Percentiles rank a stretch among this genome's conserved stretches.
Evolutionary conservation across 139 green algal genomes (phyloP).

Genomic region (Picochlorum sp.): DNA sequence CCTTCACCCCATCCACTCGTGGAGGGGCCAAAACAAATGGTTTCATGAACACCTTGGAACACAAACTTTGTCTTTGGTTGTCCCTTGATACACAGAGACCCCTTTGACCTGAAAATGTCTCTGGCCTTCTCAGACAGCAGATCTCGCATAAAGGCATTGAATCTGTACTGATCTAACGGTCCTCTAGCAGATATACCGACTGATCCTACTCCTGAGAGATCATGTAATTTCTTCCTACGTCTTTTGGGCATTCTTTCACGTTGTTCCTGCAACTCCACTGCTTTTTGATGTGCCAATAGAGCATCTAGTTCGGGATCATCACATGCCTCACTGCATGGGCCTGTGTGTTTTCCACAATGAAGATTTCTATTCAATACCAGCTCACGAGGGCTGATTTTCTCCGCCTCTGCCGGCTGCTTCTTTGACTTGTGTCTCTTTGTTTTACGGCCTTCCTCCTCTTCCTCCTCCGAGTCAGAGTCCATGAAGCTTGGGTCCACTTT

Average conservation of each 20-base stretch:
- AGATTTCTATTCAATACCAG: not conserved
- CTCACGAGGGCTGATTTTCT: too few relatives aligned
- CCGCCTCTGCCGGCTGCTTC: not conserved
- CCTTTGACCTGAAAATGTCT: constrained; percentile 82
- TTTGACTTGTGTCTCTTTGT: not conserved
- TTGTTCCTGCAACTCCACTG: constrained; percentile 5
- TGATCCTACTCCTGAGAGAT: constrained; percentile 52
- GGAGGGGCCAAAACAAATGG: constrained; percentile 63
- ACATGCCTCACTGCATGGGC: constrained; percentile 3
- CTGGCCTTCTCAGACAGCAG: constrained; percentile 64
- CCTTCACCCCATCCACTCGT: constrained; percentile 47
- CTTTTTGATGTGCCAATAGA: constrained; percentile 1
- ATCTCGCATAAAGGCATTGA: constrained; percentile 83
- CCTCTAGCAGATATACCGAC: constrained; percentile 64
- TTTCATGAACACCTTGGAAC: constrained; percentile 83
- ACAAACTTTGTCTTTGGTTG: constrained; percentile 65
- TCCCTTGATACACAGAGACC: constrained; percentile 62
- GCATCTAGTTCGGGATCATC: constrained; percentile 10
- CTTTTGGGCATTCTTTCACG: constrained; percentile 42
- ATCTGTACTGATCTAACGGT: constrained; percentile 64
- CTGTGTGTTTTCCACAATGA: constrained; percentile 1
- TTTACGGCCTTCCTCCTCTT: constrained; percentile 6
- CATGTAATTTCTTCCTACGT: constrained; percentile 55
- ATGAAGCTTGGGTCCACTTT: constrained; percentile 65
- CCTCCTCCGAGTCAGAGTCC: constrained; percentile 49